Conservation (phyloP, 768 basidiomycete species). For the Boletus rubroflammeus region DNA sequence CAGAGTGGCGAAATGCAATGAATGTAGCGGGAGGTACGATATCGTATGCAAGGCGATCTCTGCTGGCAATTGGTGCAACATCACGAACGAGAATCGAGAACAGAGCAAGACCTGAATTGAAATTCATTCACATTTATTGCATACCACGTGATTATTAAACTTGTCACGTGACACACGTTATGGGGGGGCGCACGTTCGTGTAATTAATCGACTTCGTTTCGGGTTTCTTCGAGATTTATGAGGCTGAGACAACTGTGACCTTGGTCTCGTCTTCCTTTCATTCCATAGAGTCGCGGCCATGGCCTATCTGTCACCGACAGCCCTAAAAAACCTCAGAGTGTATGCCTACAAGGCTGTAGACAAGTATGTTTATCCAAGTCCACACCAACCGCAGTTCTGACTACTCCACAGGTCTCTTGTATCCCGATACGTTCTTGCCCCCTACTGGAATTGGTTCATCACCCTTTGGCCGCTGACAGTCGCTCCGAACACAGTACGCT, state of each 20-base stretch:
- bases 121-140: not conserved
- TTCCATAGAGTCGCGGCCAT: conserved; percentile 31
- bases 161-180: conserved; percentile 1
- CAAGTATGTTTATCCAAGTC: conserved; percentile 48
- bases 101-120: not conserved
- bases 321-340: conserved; percentile 70
- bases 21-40: conserved; percentile 45
- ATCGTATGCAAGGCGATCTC: conserved; percentile 53
- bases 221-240: not conserved
- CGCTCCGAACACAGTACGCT: conserved; percentile 84
- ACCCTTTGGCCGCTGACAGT: conserved; percentile 80
- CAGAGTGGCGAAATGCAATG: conserved; percentile 35
- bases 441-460: conserved; percentile 91
- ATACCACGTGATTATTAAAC: conserved; percentile 5
- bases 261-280: not conserved
- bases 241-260: not conserved
- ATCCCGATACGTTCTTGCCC: conserved; percentile 72
- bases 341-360: conserved; percentile 82
- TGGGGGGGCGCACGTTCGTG: not conserved
- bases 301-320: conserved; percentile 61
- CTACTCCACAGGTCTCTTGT: conserved; percentile 57
- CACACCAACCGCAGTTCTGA: conserved; percentile 3
- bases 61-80: conserved; percentile 49
- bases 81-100: conserved; percentile 8
- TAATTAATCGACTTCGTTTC: not conserved